A percentile compares a stretch with the other conserved stretches of the same genome.
These are phyloP conservation scores for Mortierella sp. DNA, from an alignment of 371 early-diverging fungal genomes.

Conservation along the genomic window DNA sequence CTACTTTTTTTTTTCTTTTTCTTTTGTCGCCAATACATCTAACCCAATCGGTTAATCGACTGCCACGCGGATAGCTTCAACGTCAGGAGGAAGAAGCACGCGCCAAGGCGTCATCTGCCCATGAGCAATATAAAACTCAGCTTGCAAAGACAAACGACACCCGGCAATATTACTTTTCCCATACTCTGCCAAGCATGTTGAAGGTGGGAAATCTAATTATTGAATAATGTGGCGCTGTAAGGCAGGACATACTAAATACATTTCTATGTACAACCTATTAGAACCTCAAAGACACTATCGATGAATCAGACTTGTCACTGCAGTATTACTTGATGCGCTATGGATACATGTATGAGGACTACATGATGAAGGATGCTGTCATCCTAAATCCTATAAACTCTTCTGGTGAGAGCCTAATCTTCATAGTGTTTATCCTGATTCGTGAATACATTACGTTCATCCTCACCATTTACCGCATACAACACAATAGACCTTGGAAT, in stretches of 20 bases:
- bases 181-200: constrained; percentile 74
- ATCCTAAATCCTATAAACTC: constrained; percentile 62
- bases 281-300: constrained; percentile 75
- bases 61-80: constrained; percentile 61
- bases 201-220: constrained; percentile 54
- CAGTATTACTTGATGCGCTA: constrained; percentile 80
- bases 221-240: no score
- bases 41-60: not conserved
- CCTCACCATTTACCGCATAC: constrained; percentile 14
- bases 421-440: not conserved
- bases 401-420: constrained; percentile 32
- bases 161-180: constrained; percentile 70
- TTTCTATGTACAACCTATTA: constrained; percentile 24
- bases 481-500: constrained; percentile 57
- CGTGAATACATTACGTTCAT: constrained; percentile 3
- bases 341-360: constrained; percentile 66
- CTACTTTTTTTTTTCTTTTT: not conserved
- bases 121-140: constrained; percentile 80
- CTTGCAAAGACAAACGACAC: constrained; percentile 69
- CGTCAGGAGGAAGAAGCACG: constrained; percentile 79
- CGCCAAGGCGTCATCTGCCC: constrained; percentile 71
- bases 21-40: not conserved
- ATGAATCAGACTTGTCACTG: constrained; percentile 78
- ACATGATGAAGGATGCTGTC: constrained; percentile 65
- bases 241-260: not conserved